Evolutionary conservation across 768 basidiomycete genomes (phyloP).

Genomic region (Pholiota molesta): DNA sequence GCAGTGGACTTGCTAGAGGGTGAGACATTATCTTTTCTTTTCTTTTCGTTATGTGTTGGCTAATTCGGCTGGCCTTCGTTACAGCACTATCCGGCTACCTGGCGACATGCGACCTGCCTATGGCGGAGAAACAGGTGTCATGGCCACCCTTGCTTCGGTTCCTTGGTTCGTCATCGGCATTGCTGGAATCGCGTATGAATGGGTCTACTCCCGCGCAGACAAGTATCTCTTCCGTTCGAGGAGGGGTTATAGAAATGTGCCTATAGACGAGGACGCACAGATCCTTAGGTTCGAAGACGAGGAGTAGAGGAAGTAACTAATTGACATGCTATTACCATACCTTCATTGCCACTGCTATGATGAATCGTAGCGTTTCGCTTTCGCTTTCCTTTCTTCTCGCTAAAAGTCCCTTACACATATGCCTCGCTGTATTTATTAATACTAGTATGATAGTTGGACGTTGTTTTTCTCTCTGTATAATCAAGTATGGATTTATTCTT

Average conservation of each 20-base stretch:
- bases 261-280: slow-evolving; percentile 89
- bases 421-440: slow-evolving; percentile 11
- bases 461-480: too few species aligned
- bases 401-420: neutral
- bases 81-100: slow-evolving; percentile 79
- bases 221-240: slow-evolving; percentile 45
- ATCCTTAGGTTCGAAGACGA: slow-evolving; percentile 86
- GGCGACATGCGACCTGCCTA: slow-evolving; percentile 48
- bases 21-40: slow-evolving; percentile 37
- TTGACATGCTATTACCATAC: neutral
- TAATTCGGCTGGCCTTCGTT: slow-evolving; percentile 13
- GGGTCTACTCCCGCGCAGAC: slow-evolving; percentile 53
- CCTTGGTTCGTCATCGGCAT: slow-evolving; percentile 90
- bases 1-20: slow-evolving; percentile 76
- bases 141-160: slow-evolving; percentile 82
- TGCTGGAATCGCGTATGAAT: slow-evolving; percentile 72
- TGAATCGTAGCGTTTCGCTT: neutral
- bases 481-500: too few species aligned
- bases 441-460: neutral
- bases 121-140: slow-evolving; percentile 35
- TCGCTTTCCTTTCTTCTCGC: neutral
- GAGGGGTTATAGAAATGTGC: slow-evolving; percentile 75
- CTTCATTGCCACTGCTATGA: neutral
- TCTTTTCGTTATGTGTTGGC: neutral
- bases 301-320: slow-evolving; percentile 30